Percentiles rank a stretch among this genome's conserved stretches.
phyloP scores from a whole-genome alignment of 208 protist species.

The Leptomonas pyrrhocoris region DNA sequence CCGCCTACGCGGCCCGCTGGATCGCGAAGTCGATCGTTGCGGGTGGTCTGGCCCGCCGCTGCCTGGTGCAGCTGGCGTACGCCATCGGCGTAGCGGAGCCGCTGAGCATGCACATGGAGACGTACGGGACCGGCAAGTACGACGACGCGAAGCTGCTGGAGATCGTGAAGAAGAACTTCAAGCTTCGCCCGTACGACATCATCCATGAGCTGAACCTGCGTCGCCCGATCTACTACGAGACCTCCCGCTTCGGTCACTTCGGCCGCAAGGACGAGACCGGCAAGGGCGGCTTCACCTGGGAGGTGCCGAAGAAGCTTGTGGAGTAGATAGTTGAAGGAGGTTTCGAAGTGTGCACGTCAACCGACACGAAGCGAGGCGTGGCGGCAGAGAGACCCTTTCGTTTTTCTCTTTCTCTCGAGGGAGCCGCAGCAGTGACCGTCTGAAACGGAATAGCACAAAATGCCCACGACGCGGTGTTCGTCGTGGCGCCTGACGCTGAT shows the following conservation, averaged over 20 bases:
- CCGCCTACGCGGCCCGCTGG: conserved; percentile 98
- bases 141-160: conserved; percentile 73
- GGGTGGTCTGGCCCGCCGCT: conserved; percentile 92
- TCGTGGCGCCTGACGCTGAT: too few species aligned
- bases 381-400: too few species aligned
- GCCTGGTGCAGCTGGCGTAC: conserved; percentile 99
- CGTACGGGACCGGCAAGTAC: conserved; percentile 97
- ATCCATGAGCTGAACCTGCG: conserved; percentile 96
- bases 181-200: conserved; percentile 97
- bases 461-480: too few species aligned
- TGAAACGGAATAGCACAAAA: too few species aligned
- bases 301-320: conserved; percentile 95
- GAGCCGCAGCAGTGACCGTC: too few species aligned
- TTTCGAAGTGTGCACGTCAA: too few species aligned
- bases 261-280: conserved; percentile 92
- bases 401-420: too few species aligned
- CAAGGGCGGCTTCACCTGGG: conserved; percentile 97
- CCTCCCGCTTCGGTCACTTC: conserved; percentile 99
- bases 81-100: conserved; percentile 99
- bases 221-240: conserved; percentile 97
- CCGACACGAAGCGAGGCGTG: too few species aligned
- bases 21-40: conserved; percentile 99
- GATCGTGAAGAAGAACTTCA: conserved; percentile 98
- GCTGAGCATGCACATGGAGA: conserved; percentile 98
- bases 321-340: conserved; percentile 45